phyloP scores from a whole-genome alignment of 441 rosid genomes.

The Adansonia madagascariensis region DNA sequence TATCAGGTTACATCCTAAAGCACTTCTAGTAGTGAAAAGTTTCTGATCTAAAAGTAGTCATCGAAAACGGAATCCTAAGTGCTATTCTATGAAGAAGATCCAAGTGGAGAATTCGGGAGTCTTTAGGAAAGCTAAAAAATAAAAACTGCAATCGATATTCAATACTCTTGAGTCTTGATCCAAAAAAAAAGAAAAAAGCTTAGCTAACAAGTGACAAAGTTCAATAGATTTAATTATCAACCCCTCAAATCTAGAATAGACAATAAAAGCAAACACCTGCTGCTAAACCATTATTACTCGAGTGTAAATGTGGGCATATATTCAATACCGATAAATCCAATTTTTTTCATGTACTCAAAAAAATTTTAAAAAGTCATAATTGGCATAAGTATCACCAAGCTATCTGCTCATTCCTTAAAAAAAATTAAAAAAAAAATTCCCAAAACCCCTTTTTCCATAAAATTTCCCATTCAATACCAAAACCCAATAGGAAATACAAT shows the following conservation, averaged over 20 bases:
- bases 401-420: background rate
- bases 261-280: background rate
- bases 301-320: too few species aligned
- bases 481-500: background rate
- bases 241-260: background rate
- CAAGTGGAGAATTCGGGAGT: background rate
- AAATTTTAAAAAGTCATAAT: too few species aligned
- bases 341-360: too few species aligned
- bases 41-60: background rate
- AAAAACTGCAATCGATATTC: background rate
- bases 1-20: background rate
- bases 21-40: background rate
- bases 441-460: background rate
- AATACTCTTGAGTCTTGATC: background rate
- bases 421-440: background rate
- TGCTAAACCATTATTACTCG: too few species aligned
- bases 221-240: slow-evolving; percentile 12
- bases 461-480: background rate
- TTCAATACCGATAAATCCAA: too few species aligned
- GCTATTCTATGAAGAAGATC: background rate
- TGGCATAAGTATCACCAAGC: background rate
- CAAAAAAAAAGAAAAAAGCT: background rate
- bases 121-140: background rate
- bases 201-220: slow-evolving; percentile 15
- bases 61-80: background rate